Evolutionary conservation across 192 early-diverging fungal species (phyloP).

Genomic region (Irineochytrium annulatum): DNA sequence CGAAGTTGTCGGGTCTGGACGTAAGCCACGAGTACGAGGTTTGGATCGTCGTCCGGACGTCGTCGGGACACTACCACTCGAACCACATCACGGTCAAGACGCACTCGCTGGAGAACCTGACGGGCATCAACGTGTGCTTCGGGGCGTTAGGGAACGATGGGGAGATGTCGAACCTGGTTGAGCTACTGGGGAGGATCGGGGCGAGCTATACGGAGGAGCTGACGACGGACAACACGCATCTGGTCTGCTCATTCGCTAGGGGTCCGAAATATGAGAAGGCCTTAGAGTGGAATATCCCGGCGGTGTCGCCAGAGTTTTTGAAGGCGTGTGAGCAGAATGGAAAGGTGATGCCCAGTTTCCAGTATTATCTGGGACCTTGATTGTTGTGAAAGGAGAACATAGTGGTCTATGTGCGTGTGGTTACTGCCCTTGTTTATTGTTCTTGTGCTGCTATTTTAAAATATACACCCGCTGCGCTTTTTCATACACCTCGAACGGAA

Average conservation of each 20-base stretch:
- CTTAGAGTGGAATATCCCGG: slow-evolving; percentile 84
- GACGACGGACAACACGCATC: slow-evolving; percentile 84
- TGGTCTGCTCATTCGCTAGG: slow-evolving; percentile 78
- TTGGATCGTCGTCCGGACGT: slow-evolving; percentile 84
- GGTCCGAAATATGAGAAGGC: slow-evolving; percentile 88
- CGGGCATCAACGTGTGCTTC: slow-evolving; percentile 95
- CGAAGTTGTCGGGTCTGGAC: slow-evolving; percentile 87
- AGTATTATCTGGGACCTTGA: slow-evolving; percentile 41
- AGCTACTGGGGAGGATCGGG: slow-evolving; percentile 72
- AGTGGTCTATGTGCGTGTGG: too few relatives aligned
- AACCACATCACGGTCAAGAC: slow-evolving; percentile 76
- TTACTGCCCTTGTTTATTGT: too few relatives aligned
- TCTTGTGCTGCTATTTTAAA: too few relatives aligned
- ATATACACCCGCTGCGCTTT: too few relatives aligned
- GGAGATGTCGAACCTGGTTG: slow-evolving; percentile 73
- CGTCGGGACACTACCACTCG: slow-evolving; percentile 77
- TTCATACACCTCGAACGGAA: too few relatives aligned
- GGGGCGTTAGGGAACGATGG: slow-evolving; percentile 76
- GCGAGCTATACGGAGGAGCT: slow-evolving; percentile 84
- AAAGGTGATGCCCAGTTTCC: slow-evolving; percentile 70
- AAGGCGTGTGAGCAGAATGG: slow-evolving; percentile 83
- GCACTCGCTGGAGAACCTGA: slow-evolving; percentile 93
- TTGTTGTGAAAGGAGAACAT: background rate
- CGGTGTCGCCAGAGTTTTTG: slow-evolving; percentile 94
- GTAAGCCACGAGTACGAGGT: slow-evolving; percentile 89